Conservation (phyloP, 257 asterid genomes). For the Schizonepeta tenuifolia region DNA sequence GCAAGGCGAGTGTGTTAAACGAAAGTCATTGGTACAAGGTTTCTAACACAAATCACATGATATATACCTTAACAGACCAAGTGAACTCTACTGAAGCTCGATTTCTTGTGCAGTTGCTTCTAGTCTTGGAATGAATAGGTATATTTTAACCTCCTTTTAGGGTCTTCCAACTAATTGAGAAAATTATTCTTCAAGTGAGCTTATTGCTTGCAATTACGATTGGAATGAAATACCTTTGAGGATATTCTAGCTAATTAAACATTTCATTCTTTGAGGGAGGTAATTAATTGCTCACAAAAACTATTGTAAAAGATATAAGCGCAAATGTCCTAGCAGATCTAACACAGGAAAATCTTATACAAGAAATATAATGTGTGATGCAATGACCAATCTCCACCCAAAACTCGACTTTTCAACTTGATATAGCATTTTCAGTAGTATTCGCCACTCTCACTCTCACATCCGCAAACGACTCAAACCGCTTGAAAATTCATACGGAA, state of each 20-base stretch:
- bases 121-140: background rate
- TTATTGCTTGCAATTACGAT: background rate
- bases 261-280: too few relatives aligned
- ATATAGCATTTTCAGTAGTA: too few relatives aligned
- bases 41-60: conserved; percentile 6
- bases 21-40: background rate
- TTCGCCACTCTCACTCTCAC: too few relatives aligned
- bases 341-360: background rate
- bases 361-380: conserved; percentile 12
- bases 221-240: background rate
- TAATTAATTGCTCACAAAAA: background rate
- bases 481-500: background rate
- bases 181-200: background rate
- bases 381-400: conserved; percentile 5
- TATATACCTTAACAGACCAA: background rate
- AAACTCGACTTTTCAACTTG: background rate
- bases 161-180: conserved; percentile 12
- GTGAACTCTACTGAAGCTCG: background rate
- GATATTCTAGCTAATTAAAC: too few relatives aligned
- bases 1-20: background rate
- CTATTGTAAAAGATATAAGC: background rate
- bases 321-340: conserved; percentile 4
- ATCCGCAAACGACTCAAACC: background rate
- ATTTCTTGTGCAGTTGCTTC: conserved; percentile 1
- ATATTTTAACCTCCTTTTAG: background rate